phyloP scores from a whole-genome alignment of 2,329 filamentous ascomycete species.

The Aspergillus costaricaensis region DNA sequence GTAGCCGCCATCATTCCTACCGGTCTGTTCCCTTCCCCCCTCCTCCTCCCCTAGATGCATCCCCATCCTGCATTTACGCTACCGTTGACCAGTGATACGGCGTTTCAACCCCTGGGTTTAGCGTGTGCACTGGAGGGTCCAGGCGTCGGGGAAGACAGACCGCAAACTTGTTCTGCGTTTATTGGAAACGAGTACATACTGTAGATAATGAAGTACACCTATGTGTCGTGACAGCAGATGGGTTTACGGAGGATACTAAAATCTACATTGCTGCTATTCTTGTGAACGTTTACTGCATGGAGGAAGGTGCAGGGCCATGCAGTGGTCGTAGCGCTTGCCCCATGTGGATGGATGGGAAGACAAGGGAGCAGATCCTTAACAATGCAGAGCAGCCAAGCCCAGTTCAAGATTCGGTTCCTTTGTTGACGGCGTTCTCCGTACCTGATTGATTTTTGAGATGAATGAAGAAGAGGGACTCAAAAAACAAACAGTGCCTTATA shows the following conservation, averaged over 20 bases:
- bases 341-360: constrained; percentile 8
- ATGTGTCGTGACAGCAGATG: neutral
- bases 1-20: constrained; percentile 12
- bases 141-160: neutral
- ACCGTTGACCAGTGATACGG: constrained; percentile 1
- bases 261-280: neutral
- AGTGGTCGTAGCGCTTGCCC: constrained; percentile 8
- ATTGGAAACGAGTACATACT: neutral
- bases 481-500: no score
- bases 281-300: neutral
- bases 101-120: constrained; percentile 2
- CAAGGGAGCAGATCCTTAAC: neutral
- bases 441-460: neutral
- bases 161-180: neutral
- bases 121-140: neutral
- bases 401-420: neutral
- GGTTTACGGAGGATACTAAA: neutral
- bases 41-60: constrained; percentile 2
- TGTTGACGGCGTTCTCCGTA: neutral
- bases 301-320: constrained; percentile 5
- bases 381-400: constrained; percentile 4
- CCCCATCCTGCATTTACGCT: constrained; percentile 3
- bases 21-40: neutral
- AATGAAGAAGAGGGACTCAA: neutral
- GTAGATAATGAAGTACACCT: neutral